These are phyloP conservation scores for Ensete glaucum DNA, from an alignment of 176 grass and related monocot species.

Conservation along the genomic window DNA sequence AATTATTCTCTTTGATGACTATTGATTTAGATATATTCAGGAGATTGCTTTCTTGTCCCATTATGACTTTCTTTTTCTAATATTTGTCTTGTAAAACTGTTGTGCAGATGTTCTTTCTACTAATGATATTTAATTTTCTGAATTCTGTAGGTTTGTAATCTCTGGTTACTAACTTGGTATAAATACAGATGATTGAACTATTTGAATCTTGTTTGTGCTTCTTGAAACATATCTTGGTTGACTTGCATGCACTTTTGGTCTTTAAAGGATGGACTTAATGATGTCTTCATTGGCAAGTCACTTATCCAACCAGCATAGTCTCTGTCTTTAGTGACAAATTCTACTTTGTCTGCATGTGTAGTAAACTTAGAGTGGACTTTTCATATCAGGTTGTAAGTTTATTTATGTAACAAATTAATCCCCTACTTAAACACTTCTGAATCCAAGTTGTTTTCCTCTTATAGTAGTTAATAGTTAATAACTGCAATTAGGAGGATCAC, in stretches of 20 bases:
- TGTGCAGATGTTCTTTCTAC: background rate
- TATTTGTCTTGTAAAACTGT: background rate
- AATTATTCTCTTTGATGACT: background rate
- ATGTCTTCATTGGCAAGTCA: background rate
- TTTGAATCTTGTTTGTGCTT: background rate
- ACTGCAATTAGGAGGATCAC: no score
- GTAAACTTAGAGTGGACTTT: no score
- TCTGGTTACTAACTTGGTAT: background rate
- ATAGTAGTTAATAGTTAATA: no score
- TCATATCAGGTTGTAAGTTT: no score
- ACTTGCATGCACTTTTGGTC: background rate
- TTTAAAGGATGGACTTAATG: background rate
- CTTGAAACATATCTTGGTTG: background rate
- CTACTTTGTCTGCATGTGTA: no score
- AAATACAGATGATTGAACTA: background rate
- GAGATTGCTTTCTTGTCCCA: no score
- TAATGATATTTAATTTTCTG: background rate
- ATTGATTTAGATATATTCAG: background rate
- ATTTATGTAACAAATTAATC: no score
- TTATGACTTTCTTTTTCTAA: background rate
- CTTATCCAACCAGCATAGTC: background rate
- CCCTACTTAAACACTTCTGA: no score
- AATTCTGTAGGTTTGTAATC: background rate
- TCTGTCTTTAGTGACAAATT: background rate
- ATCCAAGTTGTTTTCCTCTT: no score